phyloP scores from a whole-genome alignment of 345 rosid species.

The Orychophragmus violaceus region DNA sequence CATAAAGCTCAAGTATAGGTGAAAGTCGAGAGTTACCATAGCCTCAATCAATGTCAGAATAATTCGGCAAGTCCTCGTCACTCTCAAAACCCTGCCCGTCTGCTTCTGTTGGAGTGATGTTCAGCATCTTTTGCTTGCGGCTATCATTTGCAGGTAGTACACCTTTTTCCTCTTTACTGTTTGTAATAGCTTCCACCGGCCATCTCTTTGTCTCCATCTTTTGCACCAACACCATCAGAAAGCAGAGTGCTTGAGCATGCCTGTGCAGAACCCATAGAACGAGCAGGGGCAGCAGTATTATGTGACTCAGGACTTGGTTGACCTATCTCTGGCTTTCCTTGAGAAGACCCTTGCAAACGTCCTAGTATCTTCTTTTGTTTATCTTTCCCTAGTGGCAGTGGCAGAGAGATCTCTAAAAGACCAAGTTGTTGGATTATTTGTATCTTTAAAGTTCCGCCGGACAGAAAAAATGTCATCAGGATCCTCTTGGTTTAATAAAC shows the following conservation, averaged over 20 bases:
- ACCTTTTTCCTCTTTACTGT: conserved; percentile 32
- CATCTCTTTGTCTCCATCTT: conserved; percentile 38
- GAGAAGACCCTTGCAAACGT: conserved; percentile 35
- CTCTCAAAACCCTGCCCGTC: conserved; percentile 47
- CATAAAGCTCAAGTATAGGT: conserved; percentile 7
- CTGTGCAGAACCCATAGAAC: conserved; percentile 22
- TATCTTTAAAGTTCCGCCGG: conserved; percentile 35
- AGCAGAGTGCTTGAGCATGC: conserved; percentile 8
- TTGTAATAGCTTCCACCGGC: conserved; percentile 27
- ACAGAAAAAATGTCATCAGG: conserved; percentile 46
- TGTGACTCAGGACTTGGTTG: conserved; percentile 25
- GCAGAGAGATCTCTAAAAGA: conserved; percentile 32
- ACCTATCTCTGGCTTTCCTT: conserved; percentile 35
- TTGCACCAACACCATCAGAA: conserved; percentile 11
- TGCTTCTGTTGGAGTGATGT: conserved; percentile 26
- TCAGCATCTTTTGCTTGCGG: conserved; percentile 34
- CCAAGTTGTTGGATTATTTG: conserved; percentile 26
- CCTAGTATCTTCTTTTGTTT: conserved; percentile 31
- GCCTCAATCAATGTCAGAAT: conserved; percentile 95
- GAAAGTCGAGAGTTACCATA: conserved; percentile 47
- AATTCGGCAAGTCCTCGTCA: conserved; percentile 75
- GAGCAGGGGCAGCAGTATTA: conserved; percentile 24
- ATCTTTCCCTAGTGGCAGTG: conserved; percentile 31
- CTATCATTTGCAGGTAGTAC: conserved; percentile 27
- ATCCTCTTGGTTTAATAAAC: conserved; percentile 62